Evolutionary conservation across 495 filamentous ascomycete genomes (phyloP).

Genomic region (Hypomontagnella monticulosa): DNA sequence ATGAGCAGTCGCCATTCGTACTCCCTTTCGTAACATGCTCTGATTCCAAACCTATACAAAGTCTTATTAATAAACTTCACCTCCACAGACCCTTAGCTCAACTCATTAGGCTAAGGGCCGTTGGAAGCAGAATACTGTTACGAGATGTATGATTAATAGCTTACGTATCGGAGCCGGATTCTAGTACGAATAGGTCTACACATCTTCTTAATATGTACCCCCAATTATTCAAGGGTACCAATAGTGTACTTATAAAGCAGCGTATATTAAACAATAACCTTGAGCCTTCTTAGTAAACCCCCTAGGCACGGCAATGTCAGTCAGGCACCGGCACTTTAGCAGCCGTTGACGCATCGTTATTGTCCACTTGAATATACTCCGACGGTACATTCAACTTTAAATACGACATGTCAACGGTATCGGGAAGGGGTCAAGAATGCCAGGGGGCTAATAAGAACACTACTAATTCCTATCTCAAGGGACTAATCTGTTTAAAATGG

Average conservation of each 20-base stretch:
- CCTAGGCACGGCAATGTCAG: no score
- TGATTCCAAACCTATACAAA: not conserved
- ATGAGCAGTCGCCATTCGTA: no score
- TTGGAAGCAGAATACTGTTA: not conserved
- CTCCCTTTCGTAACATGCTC: no score
- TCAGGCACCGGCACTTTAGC: not conserved
- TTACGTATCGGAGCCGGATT: not conserved
- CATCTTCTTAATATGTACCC: not conserved
- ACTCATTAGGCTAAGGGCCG: not conserved
- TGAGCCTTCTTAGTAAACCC: not conserved
- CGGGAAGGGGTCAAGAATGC: not conserved
- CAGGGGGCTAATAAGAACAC: slow-evolving; percentile 2
- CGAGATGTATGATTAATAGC: not conserved
- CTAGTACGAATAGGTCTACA: not conserved
- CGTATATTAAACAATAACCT: not conserved
- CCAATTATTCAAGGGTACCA: not conserved
- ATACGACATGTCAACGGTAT: not conserved
- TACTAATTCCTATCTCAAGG: not conserved
- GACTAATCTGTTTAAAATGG: not conserved
- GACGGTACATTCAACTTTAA: not conserved
- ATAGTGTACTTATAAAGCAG: not conserved
- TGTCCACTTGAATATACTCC: not conserved
- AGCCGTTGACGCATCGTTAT: not conserved
- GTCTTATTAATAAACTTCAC: not conserved
- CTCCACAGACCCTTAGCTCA: not conserved